Percentiles rank a stretch among this genome's conserved stretches.
These are phyloP conservation scores for Quercus aquifolioides DNA, from an alignment of 306 rosid species.

Conservation along the genomic window DNA sequence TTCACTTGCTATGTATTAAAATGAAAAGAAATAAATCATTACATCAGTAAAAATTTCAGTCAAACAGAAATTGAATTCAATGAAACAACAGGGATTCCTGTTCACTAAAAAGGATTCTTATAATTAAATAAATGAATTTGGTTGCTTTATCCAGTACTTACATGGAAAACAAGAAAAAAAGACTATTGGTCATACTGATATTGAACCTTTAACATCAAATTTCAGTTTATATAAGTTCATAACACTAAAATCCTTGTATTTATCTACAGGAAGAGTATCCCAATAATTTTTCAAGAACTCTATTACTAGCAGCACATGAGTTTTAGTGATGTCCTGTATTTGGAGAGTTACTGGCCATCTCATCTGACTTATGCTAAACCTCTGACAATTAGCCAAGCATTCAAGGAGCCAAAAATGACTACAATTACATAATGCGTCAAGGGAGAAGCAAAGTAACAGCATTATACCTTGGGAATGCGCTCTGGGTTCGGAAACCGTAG, in stretches of 20 bases:
- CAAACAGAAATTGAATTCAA: too few relatives aligned
- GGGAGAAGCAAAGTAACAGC: conserved; percentile 3
- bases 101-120: not conserved
- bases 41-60: too few relatives aligned
- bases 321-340: not conserved
- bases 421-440: not conserved
- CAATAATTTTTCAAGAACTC: not conserved
- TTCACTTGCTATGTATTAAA: too few relatives aligned
- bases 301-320: not conserved
- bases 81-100: too few relatives aligned
- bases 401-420: not conserved
- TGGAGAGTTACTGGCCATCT: not conserved
- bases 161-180: not conserved
- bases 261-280: not conserved
- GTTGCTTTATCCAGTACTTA: not conserved
- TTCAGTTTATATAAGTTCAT: not conserved
- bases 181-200: not conserved
- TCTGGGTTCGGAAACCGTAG: conserved; percentile 81
- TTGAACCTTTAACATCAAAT: not conserved
- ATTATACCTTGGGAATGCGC: conserved; percentile 78
- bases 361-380: not conserved
- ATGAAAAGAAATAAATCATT: too few relatives aligned
- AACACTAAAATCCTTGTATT: not conserved
- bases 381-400: not conserved
- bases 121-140: not conserved